Evolutionary conservation across 2,329 filamentous ascomycete genomes (phyloP).

Genomic region (Aphanocladium album): DNA sequence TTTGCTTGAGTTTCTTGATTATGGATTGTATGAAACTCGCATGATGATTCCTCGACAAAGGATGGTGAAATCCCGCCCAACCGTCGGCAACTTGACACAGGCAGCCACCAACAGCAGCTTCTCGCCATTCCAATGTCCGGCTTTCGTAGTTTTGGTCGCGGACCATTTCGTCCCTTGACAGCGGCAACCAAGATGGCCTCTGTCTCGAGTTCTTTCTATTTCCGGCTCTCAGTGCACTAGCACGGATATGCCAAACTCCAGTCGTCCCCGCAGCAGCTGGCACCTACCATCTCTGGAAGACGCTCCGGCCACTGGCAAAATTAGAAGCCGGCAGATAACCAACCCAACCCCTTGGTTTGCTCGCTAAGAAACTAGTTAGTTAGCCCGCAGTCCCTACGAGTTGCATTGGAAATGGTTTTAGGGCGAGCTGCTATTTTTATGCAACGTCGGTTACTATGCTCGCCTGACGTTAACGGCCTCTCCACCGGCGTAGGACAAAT

Average conservation of each 20-base stretch:
- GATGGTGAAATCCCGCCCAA: no score
- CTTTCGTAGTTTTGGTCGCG: background rate
- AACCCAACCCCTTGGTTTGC: background rate
- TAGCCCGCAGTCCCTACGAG: no score
- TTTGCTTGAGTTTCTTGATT: no score
- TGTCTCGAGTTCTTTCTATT: background rate
- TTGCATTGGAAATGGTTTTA: background rate
- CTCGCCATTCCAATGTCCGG: no score
- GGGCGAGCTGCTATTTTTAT: background rate
- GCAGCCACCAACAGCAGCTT: no score
- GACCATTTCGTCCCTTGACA: background rate
- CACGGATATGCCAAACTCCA: background rate
- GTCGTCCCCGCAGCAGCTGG: slow-evolving; percentile 2
- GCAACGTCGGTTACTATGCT: background rate
- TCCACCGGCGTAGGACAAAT: background rate
- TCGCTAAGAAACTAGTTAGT: background rate
- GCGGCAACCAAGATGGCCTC: background rate
- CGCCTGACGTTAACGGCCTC: background rate
- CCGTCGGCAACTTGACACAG: no score
- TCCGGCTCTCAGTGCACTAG: background rate
- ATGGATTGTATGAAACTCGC: no score
- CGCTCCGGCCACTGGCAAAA: background rate
- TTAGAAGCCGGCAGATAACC: background rate
- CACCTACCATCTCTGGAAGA: slow-evolving; percentile 8
- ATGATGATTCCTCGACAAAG: no score